Percentiles rank a stretch among this genome's conserved stretches.
Evolutionary conservation across 2,329 filamentous ascomycete species (phyloP).

Genomic region (Metarhizium rileyi): DNA sequence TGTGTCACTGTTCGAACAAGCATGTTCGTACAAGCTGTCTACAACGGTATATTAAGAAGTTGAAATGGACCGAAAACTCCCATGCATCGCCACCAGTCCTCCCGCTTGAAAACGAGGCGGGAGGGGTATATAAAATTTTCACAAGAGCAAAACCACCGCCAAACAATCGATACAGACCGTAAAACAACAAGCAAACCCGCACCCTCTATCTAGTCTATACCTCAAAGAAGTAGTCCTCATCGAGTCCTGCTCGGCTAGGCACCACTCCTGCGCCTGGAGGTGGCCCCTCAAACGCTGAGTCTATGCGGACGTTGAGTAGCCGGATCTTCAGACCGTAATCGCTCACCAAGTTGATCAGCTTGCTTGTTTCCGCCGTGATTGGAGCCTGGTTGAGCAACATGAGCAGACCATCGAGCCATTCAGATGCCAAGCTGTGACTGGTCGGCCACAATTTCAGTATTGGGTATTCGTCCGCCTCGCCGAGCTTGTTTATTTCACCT

Average conservation of each 20-base stretch:
- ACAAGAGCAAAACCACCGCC: background rate
- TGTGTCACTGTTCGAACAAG: background rate
- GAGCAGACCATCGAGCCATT: conserved; percentile 91
- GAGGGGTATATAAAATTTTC: conserved; percentile 3
- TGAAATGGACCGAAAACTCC: background rate
- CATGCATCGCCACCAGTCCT: background rate
- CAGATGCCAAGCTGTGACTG: conserved; percentile 74
- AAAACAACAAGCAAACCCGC: background rate
- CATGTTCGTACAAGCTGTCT: background rate
- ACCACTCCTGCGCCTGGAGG: conserved; percentile 62
- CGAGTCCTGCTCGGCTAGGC: conserved; percentile 73
- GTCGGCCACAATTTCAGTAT: conserved; percentile 76
- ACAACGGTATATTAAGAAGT: background rate
- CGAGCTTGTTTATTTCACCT: conserved; percentile 24
- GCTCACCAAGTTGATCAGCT: conserved; percentile 73
- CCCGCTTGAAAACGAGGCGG: background rate
- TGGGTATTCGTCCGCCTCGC: conserved; percentile 50
- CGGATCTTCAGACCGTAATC: conserved; percentile 91
- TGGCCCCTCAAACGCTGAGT: conserved; percentile 60
- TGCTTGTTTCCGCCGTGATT: conserved; percentile 93
- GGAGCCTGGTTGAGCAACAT: conserved; percentile 93
- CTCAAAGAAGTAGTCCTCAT: conserved; percentile 92
- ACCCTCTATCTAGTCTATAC: conserved; percentile 32
- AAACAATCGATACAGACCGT: background rate
- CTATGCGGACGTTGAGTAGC: conserved; percentile 80